Evolutionary conservation across 176 grass and related monocot genomes (phyloP), one percentile per base, ranked within the genome.

Genomic region (Rhynchospora tenuis): DNA sequence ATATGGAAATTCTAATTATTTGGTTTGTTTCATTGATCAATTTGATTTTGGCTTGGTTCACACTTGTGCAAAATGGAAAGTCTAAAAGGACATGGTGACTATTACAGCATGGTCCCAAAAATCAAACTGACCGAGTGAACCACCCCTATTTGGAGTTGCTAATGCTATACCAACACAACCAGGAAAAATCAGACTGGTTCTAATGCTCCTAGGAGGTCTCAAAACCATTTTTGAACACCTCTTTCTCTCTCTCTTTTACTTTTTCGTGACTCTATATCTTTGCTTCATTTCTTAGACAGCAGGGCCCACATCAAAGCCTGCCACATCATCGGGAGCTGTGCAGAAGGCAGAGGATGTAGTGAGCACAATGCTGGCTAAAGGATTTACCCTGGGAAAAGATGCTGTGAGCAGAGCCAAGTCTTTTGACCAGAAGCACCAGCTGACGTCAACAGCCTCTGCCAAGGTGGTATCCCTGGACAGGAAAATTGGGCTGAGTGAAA

Each of bases 301-400:
- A 31, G 61, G 78, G 23, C 33, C 63, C 29, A 88, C 79, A 70
- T 65, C 85, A 51, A 85, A 7, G 12, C 59, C 72, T 89, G 17
- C 42, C 58, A 47, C 73, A 75, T 50, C 78, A 74, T 82, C 90
- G 65, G 85, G 79, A 22, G 90, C 82, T 57, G 88, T 92, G 59
- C 83, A 97, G 64, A 97, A 97, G 83, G 94, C 94, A 38, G 94
- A 97, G 82, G 94, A 97, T 89, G 92, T 97, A 3, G 90, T 94
- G 12, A 92, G 87, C 64, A 89, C 85, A 24, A 94, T 97, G 94
- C 94, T 94, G 67, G 91, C 94, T 5, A 97, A 91, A 86, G 94
- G 94, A 86, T 94, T 97, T 31, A 71, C 81, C 67, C 81, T 97
- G n/a, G 92, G 94, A 58, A 94, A 97, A 80, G 94, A 94, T 1